Conservation (phyloP, 345 rosid genomes). For the Citrus glauca region DNA sequence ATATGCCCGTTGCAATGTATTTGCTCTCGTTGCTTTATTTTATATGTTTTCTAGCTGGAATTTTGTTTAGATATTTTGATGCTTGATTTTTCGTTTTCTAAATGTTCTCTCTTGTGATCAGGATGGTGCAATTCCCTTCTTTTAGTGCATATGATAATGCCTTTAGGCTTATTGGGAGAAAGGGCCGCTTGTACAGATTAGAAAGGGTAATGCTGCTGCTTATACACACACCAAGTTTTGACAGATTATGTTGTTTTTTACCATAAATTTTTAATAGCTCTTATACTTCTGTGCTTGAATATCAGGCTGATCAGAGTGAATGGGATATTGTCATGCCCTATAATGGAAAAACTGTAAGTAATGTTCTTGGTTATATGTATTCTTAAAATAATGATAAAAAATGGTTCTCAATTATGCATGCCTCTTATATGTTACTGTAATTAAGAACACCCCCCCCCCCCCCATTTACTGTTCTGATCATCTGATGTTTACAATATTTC, state of each 20-base stretch:
- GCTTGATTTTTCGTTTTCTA: not conserved
- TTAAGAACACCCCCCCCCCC: too few species aligned
- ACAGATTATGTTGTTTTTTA: not conserved
- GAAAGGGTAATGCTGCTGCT: constrained; percentile 47
- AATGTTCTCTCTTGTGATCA: constrained; percentile 23
- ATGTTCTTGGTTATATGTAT: not conserved
- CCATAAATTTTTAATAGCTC: not conserved
- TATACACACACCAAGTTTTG: not conserved
- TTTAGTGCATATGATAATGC: constrained; percentile 38
- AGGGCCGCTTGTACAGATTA: constrained; percentile 49
- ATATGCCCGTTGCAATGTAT: constrained; percentile 44
- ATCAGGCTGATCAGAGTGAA: constrained; percentile 42
- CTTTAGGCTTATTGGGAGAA: constrained; percentile 29
- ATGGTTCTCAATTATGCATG: not conserved
- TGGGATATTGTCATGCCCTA: constrained; percentile 51
- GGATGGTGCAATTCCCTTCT: constrained; percentile 60
- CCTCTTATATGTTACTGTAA: not conserved
- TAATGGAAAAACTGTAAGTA: constrained; percentile 70
- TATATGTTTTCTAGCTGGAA: not conserved
- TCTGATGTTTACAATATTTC: not conserved
- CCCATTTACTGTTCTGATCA: not conserved
- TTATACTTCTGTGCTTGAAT: constrained; percentile 4
- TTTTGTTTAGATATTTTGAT: not conserved
- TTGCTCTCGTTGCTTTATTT: constrained; percentile 9
- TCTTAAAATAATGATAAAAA: not conserved